Conservation (phyloP, 345 rosid species). For the Salix viminalis region DNA sequence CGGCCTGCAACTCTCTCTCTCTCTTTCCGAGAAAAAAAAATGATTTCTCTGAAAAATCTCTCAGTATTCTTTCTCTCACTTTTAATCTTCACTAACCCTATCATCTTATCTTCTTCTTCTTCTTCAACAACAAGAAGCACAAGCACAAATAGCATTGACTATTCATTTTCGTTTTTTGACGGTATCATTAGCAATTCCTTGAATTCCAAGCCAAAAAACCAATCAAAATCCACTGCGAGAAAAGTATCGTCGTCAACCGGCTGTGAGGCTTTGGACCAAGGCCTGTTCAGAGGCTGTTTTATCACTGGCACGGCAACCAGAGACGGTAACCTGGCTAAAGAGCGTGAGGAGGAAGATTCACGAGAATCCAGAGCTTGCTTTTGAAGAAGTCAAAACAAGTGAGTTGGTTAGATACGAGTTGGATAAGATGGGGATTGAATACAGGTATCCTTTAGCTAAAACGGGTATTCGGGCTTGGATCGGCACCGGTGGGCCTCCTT, state of each 20-base stretch:
- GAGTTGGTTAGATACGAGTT: conserved; percentile 21
- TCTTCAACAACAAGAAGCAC: background rate
- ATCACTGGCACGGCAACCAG: conserved; percentile 32
- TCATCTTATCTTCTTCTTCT: background rate
- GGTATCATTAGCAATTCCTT: background rate
- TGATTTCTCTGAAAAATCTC: conserved; percentile 7
- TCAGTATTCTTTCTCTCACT: background rate
- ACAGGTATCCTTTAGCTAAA: conserved; percentile 20
- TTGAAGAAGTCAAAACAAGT: conserved; percentile 27
- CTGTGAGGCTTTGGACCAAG: conserved; percentile 27
- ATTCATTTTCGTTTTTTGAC: conserved; percentile 13
- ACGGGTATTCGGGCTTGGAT: conserved; percentile 23
- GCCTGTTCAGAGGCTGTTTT: conserved; percentile 36
- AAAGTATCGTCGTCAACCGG: background rate
- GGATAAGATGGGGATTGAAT: conserved; percentile 19
- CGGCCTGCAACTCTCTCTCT: background rate
- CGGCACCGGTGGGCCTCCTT: conserved; percentile 22
- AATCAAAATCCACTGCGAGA: background rate
- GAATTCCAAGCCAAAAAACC: conserved; percentile 15
- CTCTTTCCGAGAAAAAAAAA: background rate
- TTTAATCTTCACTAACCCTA: background rate
- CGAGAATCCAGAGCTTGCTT: conserved; percentile 27
- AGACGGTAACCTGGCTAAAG: conserved; percentile 30
- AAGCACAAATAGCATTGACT: background rate
- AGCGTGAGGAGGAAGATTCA: conserved; percentile 18